Evolutionary conservation across 1,139 yeast genomes (phyloP), one percentile per base, ranked within the genome.

Genomic region (Entelexis paramagnoliae): DNA sequence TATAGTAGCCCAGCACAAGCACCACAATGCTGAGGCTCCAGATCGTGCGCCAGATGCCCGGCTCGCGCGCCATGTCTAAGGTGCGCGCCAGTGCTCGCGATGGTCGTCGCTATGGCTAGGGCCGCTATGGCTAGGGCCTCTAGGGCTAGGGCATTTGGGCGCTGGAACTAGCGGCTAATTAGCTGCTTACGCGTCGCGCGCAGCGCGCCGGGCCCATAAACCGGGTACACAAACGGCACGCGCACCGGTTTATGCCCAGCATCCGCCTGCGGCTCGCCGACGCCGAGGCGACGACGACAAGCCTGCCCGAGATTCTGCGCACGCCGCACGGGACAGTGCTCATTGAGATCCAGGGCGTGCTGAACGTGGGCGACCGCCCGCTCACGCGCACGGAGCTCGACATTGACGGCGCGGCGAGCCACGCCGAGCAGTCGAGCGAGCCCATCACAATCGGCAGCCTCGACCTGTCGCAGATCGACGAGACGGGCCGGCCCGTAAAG

Each of bases 321-420:
- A 66, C 69, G 1, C 65, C 63, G 4, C 59, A 64, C 3, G 69
- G 69, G 1, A 56, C 63, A 2, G 65, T 65, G 2, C 47, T 66
- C 50, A 50, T 66, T 4, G 70, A 66, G 49, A 61, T 66, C 43
- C 69, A 66, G 49, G 70, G 70, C 32, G 55, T 62, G 1, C 56
- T 66, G 22, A 61, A 64, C 30, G 58, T 64, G 4, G 69, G 59
- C n/a, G 51, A 50, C 30, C 20, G 32, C 17, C 55, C 56, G 8
- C 51, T 58, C 28, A 42, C 51, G 26, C 52, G 36, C 28, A 53
- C 53, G n/a, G 60, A 56, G 51, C 56, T 58, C 19, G 60, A 58
- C 34, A 22, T 35, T 8, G 48, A 33, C 14, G 9, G 14, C 32
- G 20, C n/a, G 29, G 34, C 41, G 30, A 32, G 42, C 35, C 19